Evolutionary conservation across 2,329 filamentous ascomycete species (phyloP).

Genomic region (Alternaria postmessia): DNA sequence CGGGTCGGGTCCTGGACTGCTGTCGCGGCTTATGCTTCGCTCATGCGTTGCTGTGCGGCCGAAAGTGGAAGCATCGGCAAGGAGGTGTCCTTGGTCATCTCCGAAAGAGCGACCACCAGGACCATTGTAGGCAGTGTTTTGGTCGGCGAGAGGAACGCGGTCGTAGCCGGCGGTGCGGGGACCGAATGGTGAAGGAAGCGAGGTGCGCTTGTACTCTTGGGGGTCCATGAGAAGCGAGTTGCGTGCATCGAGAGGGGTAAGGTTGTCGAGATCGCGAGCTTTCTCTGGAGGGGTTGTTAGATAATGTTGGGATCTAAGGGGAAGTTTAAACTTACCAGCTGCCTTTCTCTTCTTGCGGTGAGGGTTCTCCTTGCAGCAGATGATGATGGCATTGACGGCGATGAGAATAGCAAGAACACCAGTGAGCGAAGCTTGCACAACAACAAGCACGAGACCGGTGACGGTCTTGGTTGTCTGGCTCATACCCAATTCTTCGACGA

Average conservation of each 20-base stretch:
- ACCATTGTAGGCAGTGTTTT: conserved; percentile 40
- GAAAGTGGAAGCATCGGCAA: conserved; percentile 48
- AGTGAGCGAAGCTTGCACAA: conserved; percentile 86
- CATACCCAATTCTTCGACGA: conserved; percentile 91
- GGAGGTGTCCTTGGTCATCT: conserved; percentile 43
- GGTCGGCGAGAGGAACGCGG: conserved; percentile 47
- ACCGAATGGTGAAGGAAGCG: conserved; percentile 40
- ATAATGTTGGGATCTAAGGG: conserved; percentile 8
- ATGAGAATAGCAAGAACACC: conserved; percentile 86
- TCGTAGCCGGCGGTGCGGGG: conserved; percentile 47
- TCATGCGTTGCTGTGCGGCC: conserved; percentile 34
- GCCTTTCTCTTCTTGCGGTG: conserved; percentile 89
- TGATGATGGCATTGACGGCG: conserved; percentile 83
- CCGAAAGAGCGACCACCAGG: conserved; percentile 31
- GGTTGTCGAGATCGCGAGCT: conserved; percentile 77
- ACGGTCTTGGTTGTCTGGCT: conserved; percentile 92
- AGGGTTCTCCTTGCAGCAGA: conserved; percentile 85
- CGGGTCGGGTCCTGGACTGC: conserved; percentile 40
- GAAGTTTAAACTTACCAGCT: conserved; percentile 70
- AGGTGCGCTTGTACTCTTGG: conserved; percentile 54
- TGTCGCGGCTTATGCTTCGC: conserved; percentile 37
- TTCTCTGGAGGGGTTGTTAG: conserved; percentile 67
- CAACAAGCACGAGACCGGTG: conserved; percentile 90
- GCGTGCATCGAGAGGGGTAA: conserved; percentile 86
- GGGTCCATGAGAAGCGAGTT: conserved; percentile 83